phyloP scores from a whole-genome alignment of 2,329 filamentous ascomycete species.

The Myrmaecium sp. region DNA sequence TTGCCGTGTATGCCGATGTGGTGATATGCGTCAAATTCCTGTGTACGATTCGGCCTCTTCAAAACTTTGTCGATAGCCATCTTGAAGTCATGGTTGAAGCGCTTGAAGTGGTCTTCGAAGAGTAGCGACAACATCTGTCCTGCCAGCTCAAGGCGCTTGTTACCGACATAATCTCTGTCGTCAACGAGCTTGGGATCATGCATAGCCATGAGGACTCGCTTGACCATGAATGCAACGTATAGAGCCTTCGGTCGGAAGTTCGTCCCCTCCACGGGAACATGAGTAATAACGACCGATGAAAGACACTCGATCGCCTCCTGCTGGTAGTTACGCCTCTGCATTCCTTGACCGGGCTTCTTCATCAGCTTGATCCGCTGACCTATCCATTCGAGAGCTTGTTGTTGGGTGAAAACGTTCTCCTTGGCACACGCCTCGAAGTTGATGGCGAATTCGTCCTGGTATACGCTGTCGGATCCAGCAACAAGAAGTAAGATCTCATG shows the following conservation, averaged over 20 bases:
- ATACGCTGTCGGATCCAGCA: slow-evolving; percentile 68
- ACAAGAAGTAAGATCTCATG: slow-evolving; percentile 89
- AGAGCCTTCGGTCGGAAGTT: slow-evolving; percentile 96
- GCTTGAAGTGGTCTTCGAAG: slow-evolving; percentile 97
- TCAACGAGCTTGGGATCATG: slow-evolving; percentile 82
- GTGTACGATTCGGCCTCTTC: slow-evolving; percentile 80
- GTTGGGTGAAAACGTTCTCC: slow-evolving; percentile 74
- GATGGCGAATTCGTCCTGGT: slow-evolving; percentile 87
- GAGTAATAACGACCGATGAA: slow-evolving; percentile 82
- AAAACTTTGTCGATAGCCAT: slow-evolving; percentile 88
- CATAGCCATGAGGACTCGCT: slow-evolving; percentile 87
- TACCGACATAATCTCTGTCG: slow-evolving; percentile 93
- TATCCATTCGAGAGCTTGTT: slow-evolving; percentile 88
- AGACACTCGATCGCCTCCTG: slow-evolving; percentile 88
- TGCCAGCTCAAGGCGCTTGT: slow-evolving; percentile 88
- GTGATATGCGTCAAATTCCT: slow-evolving; percentile 72
- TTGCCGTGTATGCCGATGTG: slow-evolving; percentile 74
- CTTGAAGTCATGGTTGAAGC: slow-evolving; percentile 77
- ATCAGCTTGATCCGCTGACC: slow-evolving; percentile 79
- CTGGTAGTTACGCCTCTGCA: slow-evolving; percentile 53
- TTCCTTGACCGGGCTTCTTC: slow-evolving; percentile 39
- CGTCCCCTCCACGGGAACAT: slow-evolving; percentile 77
- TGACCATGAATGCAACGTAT: slow-evolving; percentile 92
- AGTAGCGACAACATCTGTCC: slow-evolving; percentile 85
- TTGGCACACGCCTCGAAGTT: slow-evolving; percentile 90